Percentiles rank a stretch among this genome's conserved stretches.
phyloP scores from a whole-genome alignment of 164 flowering plant genomes.

The Tetrastigma voinierianum region DNA sequence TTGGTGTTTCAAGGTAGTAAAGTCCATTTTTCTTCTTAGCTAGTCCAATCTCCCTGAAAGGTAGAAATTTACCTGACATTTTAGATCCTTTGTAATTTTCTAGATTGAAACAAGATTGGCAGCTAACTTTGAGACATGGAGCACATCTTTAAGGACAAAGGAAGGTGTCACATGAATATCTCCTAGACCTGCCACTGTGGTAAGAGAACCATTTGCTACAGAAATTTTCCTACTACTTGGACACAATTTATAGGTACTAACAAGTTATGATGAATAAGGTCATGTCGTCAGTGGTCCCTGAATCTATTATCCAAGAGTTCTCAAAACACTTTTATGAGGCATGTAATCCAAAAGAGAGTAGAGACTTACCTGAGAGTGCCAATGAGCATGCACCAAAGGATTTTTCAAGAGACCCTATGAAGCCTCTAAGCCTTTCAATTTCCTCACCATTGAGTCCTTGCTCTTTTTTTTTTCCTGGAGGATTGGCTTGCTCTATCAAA shows the following conservation, averaged over 20 bases:
- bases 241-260: constrained; percentile 13
- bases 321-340: neutral
- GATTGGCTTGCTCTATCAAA: too few relatives aligned
- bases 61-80: constrained; percentile 3
- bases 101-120: constrained; percentile 15
- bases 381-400: constrained; percentile 4
- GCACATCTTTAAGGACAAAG: constrained; percentile 7
- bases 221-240: constrained; percentile 9
- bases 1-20: too few relatives aligned
- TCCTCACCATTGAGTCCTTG: too few relatives aligned
- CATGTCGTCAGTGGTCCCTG: constrained; percentile 20
- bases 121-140: constrained; percentile 19
- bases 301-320: constrained; percentile 20
- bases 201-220: constrained; percentile 4
- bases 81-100: constrained; percentile 7
- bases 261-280: constrained; percentile 12
- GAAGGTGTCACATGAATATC: neutral
- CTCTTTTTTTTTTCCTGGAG: too few relatives aligned
- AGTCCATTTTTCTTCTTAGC: too few relatives aligned
- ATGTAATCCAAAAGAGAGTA: neutral
- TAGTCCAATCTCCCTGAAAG: too few relatives aligned
- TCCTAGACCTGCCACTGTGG: constrained; percentile 9
- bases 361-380: constrained; percentile 7
- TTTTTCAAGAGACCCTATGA: neutral
- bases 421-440: too few relatives aligned